A percentile compares a stretch with the other conserved stretches of the same genome.
phyloP scores from a whole-genome alignment of 495 filamentous ascomycete species.

The Emericellopsis terricola region DNA sequence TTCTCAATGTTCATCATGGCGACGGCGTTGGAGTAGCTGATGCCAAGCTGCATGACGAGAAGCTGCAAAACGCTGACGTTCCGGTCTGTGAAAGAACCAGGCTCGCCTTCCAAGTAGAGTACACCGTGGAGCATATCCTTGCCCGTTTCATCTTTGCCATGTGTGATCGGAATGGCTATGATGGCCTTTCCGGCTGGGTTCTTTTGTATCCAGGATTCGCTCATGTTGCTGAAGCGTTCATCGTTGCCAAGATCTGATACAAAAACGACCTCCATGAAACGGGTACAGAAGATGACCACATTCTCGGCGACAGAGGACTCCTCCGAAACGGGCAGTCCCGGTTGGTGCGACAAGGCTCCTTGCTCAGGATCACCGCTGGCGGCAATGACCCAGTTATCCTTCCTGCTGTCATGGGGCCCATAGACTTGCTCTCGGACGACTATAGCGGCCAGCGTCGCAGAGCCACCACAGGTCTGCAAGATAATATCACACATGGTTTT shows the following conservation, averaged over 20 bases:
- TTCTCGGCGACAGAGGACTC: constrained; percentile 49
- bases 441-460: constrained; percentile 62
- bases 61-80: constrained; percentile 74
- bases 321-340: constrained; percentile 48
- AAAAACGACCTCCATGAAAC: constrained; percentile 71
- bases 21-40: constrained; percentile 73
- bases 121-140: constrained; percentile 54
- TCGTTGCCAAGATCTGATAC: constrained; percentile 68
- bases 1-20: constrained; percentile 68
- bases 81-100: constrained; percentile 73
- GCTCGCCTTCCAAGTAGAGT: constrained; percentile 70
- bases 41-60: constrained; percentile 76
- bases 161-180: constrained; percentile 72
- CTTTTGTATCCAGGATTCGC: constrained; percentile 45
- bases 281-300: constrained; percentile 63
- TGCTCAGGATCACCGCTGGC: constrained; percentile 53
- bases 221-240: constrained; percentile 72
- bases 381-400: constrained; percentile 51
- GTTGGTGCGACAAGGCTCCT: constrained; percentile 41
- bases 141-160: constrained; percentile 27
- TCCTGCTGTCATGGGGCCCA: constrained; percentile 51
- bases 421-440: too few relatives aligned
- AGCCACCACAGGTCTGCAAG: constrained; percentile 62
- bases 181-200: constrained; percentile 59
- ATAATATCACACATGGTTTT: constrained; percentile 86